Conservation (phyloP, 2,329 filamentous ascomycete species). For the Stagonosporopsis tanaceti region DNA sequence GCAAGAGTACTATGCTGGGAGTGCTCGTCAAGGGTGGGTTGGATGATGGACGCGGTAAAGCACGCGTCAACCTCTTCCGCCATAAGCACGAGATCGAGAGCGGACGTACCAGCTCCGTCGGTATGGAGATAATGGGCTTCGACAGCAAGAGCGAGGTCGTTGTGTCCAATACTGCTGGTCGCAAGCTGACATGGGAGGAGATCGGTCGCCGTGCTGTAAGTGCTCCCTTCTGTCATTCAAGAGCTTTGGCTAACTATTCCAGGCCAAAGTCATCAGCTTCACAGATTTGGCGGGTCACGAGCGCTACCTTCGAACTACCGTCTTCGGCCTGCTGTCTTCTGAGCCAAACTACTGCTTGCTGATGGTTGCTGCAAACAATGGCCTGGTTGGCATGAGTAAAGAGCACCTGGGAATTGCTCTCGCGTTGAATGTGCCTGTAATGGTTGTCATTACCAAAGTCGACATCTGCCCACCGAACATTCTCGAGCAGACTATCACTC, state of each 20-base stretch:
- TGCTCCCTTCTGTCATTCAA: not conserved
- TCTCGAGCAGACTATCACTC: constrained; percentile 88
- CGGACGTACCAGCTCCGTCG: constrained; percentile 92
- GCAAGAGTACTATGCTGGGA: constrained; percentile 94
- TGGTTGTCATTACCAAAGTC: constrained; percentile 98
- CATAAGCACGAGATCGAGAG: constrained; percentile 99
- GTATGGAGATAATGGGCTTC: constrained; percentile 97
- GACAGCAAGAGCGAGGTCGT: constrained; percentile 86
- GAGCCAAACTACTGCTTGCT: constrained; percentile 97
- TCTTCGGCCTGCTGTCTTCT: constrained; percentile 92
- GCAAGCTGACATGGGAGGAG: constrained; percentile 95
- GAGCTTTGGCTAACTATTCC: constrained; percentile 19
- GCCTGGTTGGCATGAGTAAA: constrained; percentile 96
- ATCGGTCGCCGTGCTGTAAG: constrained; percentile 85
- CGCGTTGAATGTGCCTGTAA: constrained; percentile 93
- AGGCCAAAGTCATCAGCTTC: constrained; percentile 94
- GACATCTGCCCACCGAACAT: constrained; percentile 98
- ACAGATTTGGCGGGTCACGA: constrained; percentile 96
- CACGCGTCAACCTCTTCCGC: constrained; percentile 92
- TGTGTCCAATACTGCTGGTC: constrained; percentile 79
- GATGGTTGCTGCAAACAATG: constrained; percentile 99
- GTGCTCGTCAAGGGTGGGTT: constrained; percentile 95
- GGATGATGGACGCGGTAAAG: constrained; percentile 92
- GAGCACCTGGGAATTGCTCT: constrained; percentile 96
- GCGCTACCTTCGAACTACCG: constrained; percentile 91